A percentile compares a stretch with the other conserved stretches of the same genome.
phyloP scores from a whole-genome alignment of 495 filamentous ascomycete genomes.

The Collariella sp. region DNA sequence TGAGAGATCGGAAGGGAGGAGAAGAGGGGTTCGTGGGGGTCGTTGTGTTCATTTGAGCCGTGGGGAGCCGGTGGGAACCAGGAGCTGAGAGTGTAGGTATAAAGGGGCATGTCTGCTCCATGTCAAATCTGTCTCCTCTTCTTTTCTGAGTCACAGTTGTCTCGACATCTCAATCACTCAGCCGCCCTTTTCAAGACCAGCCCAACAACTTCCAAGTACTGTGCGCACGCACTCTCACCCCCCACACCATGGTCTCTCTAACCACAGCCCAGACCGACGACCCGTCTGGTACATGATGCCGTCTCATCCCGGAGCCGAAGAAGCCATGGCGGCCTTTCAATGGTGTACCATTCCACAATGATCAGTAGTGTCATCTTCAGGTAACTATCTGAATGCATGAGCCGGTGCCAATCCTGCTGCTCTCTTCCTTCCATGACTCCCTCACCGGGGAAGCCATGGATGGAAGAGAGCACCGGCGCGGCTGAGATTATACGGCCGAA shows the following conservation, averaged over 20 bases:
- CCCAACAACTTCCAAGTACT: slow-evolving; percentile 1
- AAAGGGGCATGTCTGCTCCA: not conserved
- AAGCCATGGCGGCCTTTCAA: slow-evolving; percentile 20
- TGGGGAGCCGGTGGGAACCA: not conserved
- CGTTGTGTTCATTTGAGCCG: not conserved
- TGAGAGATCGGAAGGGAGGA: not conserved
- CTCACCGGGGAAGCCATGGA: too few species aligned
- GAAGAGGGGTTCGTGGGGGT: slow-evolving; percentile 7
- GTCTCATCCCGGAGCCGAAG: not conserved
- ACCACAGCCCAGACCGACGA: slow-evolving; percentile 6
- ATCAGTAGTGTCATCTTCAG: slow-evolving; percentile 26
- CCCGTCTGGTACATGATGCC: slow-evolving; percentile 16
- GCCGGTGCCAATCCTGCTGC: slow-evolving; percentile 30
- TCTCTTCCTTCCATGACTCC: too few species aligned
- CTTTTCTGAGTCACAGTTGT: not conserved
- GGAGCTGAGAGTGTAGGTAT: not conserved
- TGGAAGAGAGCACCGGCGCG: slow-evolving; percentile 30
- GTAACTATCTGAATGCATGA: slow-evolving; percentile 37
- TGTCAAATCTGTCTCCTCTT: not conserved
- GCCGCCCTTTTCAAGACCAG: not conserved
- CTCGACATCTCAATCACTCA: not conserved
- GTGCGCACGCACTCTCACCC: slow-evolving; percentile 2
- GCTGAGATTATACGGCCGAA: slow-evolving; percentile 93
- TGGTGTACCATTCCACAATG: slow-evolving; percentile 19
- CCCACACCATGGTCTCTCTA: slow-evolving; percentile 1